Evolutionary conservation across 2,329 filamentous ascomycete genomes (phyloP).

Genomic region (Fusarium duplospermum): DNA sequence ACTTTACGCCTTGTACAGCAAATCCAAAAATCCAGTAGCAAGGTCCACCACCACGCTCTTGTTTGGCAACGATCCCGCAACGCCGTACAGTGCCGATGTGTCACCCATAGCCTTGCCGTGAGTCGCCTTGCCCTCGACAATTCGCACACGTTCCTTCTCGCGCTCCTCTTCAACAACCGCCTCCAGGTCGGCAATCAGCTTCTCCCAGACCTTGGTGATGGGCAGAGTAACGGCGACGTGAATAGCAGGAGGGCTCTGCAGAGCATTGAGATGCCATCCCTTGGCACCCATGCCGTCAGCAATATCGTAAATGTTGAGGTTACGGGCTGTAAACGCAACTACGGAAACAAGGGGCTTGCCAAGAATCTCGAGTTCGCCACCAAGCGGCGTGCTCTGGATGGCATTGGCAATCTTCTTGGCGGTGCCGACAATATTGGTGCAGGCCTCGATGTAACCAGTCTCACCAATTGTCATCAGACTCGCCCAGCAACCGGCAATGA

Average conservation of each 20-base stretch:
- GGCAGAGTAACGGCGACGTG: slow-evolving; percentile 95
- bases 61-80: slow-evolving; percentile 93
- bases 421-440: slow-evolving; percentile 87
- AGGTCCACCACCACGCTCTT: slow-evolving; percentile 94
- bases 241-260: slow-evolving; percentile 91
- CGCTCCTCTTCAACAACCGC: slow-evolving; percentile 76
- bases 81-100: slow-evolving; percentile 90
- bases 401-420: slow-evolving; percentile 84
- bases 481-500: slow-evolving; percentile 97
- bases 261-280: slow-evolving; percentile 95
- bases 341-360: slow-evolving; percentile 91
- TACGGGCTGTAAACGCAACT: slow-evolving; percentile 85
- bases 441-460: slow-evolving; percentile 86
- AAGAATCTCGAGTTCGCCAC: slow-evolving; percentile 80
- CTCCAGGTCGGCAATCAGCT: slow-evolving; percentile 79
- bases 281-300: slow-evolving; percentile 86
- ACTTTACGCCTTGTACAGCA: slow-evolving; percentile 84
- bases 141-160: slow-evolving; percentile 81
- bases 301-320: slow-evolving; percentile 93
- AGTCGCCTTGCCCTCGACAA: slow-evolving; percentile 74
- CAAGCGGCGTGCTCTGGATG: slow-evolving; percentile 77
- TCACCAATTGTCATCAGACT: slow-evolving; percentile 90
- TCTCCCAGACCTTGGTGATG: slow-evolving; percentile 83
- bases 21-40: slow-evolving; percentile 90
- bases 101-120: slow-evolving; percentile 80